Percentiles rank a stretch among this genome's conserved stretches.
Conservation (phyloP, 2,329 filamentous ascomycete species). For the Apiospora kogelbergensis region DNA sequence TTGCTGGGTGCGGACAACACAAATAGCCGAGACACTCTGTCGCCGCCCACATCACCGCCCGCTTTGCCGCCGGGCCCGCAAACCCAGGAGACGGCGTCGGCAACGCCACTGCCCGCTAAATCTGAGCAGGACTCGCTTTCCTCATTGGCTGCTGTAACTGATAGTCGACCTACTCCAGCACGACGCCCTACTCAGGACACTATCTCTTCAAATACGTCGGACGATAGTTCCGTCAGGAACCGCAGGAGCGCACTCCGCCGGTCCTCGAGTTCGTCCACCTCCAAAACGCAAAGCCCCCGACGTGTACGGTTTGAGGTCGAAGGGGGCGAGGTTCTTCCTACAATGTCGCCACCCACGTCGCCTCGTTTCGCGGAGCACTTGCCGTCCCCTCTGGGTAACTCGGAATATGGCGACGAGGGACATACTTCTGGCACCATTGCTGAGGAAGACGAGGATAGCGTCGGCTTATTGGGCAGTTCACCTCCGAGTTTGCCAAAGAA, state of each 20-base stretch:
- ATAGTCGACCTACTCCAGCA: slow-evolving; percentile 34
- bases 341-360: slow-evolving; percentile 49
- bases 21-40: slow-evolving; percentile 14
- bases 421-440: slow-evolving; percentile 21
- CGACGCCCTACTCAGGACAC: slow-evolving; percentile 47
- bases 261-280: slow-evolving; percentile 50
- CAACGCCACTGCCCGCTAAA: slow-evolving; percentile 17
- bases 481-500: slow-evolving; percentile 46
- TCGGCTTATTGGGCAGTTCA: slow-evolving; percentile 29
- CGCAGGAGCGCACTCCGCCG: slow-evolving; percentile 59
- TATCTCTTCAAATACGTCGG: slow-evolving; percentile 51
- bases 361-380: slow-evolving; percentile 26
- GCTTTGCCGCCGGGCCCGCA: slow-evolving; percentile 17
- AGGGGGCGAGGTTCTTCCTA: slow-evolving; percentile 60
- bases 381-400: slow-evolving; percentile 32
- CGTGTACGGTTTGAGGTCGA: slow-evolving; percentile 63
- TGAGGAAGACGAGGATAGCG: slow-evolving; percentile 39
- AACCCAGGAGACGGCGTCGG: slow-evolving; percentile 29
- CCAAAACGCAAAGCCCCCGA: slow-evolving; percentile 52
- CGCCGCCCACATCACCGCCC: slow-evolving; percentile 16
- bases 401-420: slow-evolving; percentile 24
- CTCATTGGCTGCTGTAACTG: slow-evolving; percentile 19
- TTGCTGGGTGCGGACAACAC: slow-evolving; percentile 49
- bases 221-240: slow-evolving; percentile 49
- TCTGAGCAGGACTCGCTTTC: slow-evolving; percentile 11